A percentile compares a stretch with the other conserved stretches of the same genome.
Evolutionary conservation across 106 monocot genomes (phyloP).

Genomic region (Allium fistulosum): DNA sequence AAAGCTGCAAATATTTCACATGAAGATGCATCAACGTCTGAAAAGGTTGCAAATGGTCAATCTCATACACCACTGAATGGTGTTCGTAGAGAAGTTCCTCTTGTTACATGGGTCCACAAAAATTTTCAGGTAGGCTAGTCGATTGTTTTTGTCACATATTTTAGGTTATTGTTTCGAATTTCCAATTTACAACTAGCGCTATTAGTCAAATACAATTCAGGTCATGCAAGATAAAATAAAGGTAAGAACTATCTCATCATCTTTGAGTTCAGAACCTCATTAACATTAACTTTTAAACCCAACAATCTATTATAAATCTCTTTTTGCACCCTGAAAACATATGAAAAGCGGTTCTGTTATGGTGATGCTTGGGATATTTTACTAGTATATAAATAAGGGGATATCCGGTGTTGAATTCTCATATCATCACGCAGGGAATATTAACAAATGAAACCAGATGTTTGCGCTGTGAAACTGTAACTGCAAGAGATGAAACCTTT

Average conservation of each 20-base stretch:
- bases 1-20: slow-evolving; percentile 20
- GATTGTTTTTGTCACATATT: neutral
- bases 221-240: too few species aligned
- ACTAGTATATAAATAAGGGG: too few species aligned
- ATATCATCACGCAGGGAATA: slow-evolving; percentile 22
- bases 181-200: too few species aligned
- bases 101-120: slow-evolving; percentile 44
- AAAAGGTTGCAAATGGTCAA: slow-evolving; percentile 23
- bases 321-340: too few species aligned
- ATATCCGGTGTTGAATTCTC: neutral
- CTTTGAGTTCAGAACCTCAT: too few species aligned
- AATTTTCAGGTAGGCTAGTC: slow-evolving; percentile 35
- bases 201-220: too few species aligned
- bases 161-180: too few species aligned
- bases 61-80: slow-evolving; percentile 21
- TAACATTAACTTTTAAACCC: too few species aligned
- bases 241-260: too few species aligned
- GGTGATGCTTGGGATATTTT: too few species aligned
- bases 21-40: slow-evolving; percentile 16
- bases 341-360: too few species aligned
- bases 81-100: slow-evolving; percentile 19
- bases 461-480: slow-evolving; percentile 42
- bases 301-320: too few species aligned
- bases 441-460: slow-evolving; percentile 48
- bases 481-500: slow-evolving; percentile 54